These are phyloP conservation scores for Hymenotorrendiella dingleyae DNA, from an alignment of 2,329 filamentous ascomycete species.

Conservation along the genomic window DNA sequence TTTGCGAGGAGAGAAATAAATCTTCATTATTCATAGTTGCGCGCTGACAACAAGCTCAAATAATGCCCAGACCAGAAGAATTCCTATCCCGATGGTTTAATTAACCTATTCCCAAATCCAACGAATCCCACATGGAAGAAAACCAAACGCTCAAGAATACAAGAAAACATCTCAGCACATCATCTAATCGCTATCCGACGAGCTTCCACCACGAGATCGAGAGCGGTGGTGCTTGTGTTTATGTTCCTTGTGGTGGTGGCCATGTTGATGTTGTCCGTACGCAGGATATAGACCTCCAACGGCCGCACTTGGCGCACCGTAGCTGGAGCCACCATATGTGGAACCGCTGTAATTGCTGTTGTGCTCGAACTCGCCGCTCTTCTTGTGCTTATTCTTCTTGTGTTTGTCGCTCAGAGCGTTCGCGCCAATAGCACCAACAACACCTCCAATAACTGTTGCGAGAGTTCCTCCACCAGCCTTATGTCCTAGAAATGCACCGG, in stretches of 20 bases:
- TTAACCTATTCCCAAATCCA: no score
- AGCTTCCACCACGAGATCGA: constrained; percentile 11
- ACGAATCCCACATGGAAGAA: no score
- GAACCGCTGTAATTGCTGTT: constrained; percentile 8
- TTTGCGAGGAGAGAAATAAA: no score
- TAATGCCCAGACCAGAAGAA: no score
- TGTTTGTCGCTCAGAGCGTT: constrained; percentile 44
- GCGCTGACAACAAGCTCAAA: no score
- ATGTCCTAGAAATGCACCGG: constrained; percentile 45
- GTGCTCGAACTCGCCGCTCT: constrained; percentile 12
- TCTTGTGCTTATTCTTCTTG: constrained; percentile 32
- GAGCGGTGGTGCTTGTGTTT: constrained; percentile 16
- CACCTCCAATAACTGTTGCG: constrained; percentile 45
- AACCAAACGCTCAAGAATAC: constrained; percentile 1
- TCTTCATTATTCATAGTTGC: no score
- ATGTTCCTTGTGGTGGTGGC: constrained; percentile 12
- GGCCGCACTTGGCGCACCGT: constrained; percentile 8
- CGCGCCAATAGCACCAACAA: constrained; percentile 50
- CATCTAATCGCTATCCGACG: constrained; percentile 19
- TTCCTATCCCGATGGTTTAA: no score
- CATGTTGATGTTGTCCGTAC: constrained; percentile 1
- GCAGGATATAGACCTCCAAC: constrained; percentile 19
- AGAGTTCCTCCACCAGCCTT: constrained; percentile 49
- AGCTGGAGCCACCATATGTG: constrained; percentile 7
- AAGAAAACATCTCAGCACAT: neutral